Conservation (phyloP, 176 grass and related monocot species). For the Canna indica region DNA sequence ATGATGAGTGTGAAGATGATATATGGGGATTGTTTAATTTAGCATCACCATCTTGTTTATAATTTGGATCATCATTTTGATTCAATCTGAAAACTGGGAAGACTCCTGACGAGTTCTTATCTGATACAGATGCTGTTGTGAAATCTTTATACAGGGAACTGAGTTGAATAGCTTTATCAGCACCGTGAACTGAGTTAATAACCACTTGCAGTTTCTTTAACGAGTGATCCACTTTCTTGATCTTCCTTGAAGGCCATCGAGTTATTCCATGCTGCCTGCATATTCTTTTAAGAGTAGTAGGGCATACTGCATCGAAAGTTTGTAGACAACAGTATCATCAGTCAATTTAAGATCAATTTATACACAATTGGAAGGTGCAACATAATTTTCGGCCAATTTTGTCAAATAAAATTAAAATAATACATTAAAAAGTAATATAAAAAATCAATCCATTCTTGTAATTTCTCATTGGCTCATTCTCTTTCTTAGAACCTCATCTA, state of each 20-base stretch:
- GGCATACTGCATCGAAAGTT: constrained; percentile 49
- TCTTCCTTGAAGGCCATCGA: constrained; percentile 88
- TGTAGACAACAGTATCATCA: neutral
- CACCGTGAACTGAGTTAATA: constrained; percentile 89
- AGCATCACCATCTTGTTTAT: constrained; percentile 19
- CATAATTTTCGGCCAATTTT: neutral
- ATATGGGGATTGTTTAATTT: constrained; percentile 21
- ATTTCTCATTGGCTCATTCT: too few species aligned
- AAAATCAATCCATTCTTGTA: too few species aligned
- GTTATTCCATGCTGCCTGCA: constrained; percentile 90
- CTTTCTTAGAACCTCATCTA: too few species aligned
- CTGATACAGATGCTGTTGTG: constrained; percentile 42
- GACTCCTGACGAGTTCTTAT: constrained; percentile 47
- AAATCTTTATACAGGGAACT: constrained; percentile 70
- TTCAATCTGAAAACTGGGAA: constrained; percentile 25
- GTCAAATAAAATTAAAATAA: neutral
- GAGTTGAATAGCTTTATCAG: constrained; percentile 65
- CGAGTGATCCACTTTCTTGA: constrained; percentile 97
- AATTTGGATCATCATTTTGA: constrained; percentile 33
- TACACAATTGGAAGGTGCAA: neutral
- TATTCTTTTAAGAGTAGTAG: constrained; percentile 99
- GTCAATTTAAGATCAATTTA: neutral
- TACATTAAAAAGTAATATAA: neutral
- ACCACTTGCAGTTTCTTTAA: constrained; percentile 77
- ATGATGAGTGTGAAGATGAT: constrained; percentile 46